Evolutionary conservation across 1,139 yeast genomes (phyloP).

Genomic region (Hansenula anomala): DNA sequence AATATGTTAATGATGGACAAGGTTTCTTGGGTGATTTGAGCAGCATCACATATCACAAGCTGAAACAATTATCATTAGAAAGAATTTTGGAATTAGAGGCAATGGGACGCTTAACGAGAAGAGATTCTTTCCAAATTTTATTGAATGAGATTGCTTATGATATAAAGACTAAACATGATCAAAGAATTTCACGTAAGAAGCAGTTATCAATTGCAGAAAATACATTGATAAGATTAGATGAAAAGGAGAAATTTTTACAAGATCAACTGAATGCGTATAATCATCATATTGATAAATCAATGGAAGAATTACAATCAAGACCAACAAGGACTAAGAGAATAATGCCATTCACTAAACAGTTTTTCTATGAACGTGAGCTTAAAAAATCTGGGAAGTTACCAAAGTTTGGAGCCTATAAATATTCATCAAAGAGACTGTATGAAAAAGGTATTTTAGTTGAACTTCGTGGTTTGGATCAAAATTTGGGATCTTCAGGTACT

Average conservation of each 20-base stretch:
- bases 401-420: conserved; percentile 79
- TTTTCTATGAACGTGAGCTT: conserved; percentile 70
- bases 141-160: conserved; percentile 83
- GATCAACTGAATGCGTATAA: conserved; percentile 65
- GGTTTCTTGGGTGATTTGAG: conserved; percentile 22
- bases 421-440: conserved; percentile 67
- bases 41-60: conserved; percentile 56
- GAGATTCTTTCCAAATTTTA: conserved; percentile 71
- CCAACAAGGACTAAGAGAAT: conserved; percentile 45
- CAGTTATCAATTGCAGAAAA: conserved; percentile 59
- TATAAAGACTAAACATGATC: conserved; percentile 72
- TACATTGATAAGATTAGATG: conserved; percentile 55
- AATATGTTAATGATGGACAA: conserved; percentile 22
- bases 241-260: conserved; percentile 57
- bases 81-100: conserved; percentile 72
- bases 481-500: conserved; percentile 34
- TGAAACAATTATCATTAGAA: conserved; percentile 75
- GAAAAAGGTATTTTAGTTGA: conserved; percentile 69
- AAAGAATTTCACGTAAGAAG: conserved; percentile 54
- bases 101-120: conserved; percentile 59
- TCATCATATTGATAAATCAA: conserved; percentile 60
- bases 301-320: conserved; percentile 53
- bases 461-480: conserved; percentile 44
- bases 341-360: conserved; percentile 73
- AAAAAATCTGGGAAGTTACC: conserved; percentile 64